Conservation (phyloP, 2,329 filamentous ascomycete genomes). For the Colletotrichum godetiae region DNA sequence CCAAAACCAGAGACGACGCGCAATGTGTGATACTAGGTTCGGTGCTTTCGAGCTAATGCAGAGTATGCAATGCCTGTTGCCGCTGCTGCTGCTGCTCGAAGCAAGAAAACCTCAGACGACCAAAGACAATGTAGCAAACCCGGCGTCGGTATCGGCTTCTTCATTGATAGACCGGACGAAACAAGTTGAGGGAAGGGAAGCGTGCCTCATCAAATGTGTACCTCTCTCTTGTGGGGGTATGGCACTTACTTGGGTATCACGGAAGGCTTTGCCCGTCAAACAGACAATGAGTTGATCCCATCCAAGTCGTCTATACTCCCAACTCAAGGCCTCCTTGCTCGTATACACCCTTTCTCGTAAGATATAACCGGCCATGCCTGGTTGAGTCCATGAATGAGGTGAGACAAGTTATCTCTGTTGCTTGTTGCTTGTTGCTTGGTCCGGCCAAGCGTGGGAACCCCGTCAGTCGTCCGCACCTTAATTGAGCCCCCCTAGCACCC, state of each 20-base stretch:
- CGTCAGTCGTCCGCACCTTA: conserved; percentile 27
- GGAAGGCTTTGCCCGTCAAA: not conserved
- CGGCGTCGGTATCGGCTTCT: conserved; percentile 15
- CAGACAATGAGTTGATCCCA: not conserved
- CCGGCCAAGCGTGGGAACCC: conserved; percentile 27
- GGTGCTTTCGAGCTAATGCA: conserved; percentile 22
- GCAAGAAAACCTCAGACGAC: conserved; percentile 25
- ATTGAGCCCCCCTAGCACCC: conserved; percentile 23
- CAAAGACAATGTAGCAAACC: conserved; percentile 1
- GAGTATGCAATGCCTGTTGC: conserved; percentile 1
- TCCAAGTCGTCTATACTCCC: not conserved
- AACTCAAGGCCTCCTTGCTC: not conserved
- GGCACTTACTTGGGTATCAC: not conserved
- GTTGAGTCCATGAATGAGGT: conserved; percentile 19
- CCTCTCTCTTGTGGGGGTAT: not conserved
- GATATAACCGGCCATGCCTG: conserved; percentile 11
- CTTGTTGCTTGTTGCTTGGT: conserved; percentile 22
- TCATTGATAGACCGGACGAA: not conserved
- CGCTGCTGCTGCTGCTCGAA: not conserved
- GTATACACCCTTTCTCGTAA: not conserved
- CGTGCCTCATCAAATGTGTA: not conserved
- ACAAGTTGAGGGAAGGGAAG: not conserved
- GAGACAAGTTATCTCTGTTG: conserved; percentile 25
- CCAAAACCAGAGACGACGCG: conserved; percentile 15
- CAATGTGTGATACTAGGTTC: conserved; percentile 7